Evolutionary conservation across 805 yeast species (phyloP).

Genomic region (Candida chauliodis): DNA sequence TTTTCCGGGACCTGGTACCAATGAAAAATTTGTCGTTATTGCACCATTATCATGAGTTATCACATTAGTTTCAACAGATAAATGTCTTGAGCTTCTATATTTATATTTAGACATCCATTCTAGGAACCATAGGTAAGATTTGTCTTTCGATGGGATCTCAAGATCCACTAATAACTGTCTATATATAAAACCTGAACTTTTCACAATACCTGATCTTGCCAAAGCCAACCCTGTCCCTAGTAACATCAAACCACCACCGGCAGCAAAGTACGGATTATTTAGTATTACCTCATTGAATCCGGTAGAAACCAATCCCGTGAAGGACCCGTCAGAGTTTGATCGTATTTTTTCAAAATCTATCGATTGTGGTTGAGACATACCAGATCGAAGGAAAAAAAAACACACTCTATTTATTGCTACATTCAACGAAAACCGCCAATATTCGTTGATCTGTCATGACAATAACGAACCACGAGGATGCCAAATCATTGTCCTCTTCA

Average conservation of each 20-base stretch:
- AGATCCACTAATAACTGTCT: constrained; percentile 85
- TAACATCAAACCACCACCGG: constrained; percentile 97
- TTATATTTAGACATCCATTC: constrained; percentile 93
- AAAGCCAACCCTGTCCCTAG: constrained; percentile 87
- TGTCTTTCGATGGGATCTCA: constrained; percentile 90
- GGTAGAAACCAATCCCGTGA: constrained; percentile 28
- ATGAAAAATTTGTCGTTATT: constrained; percentile 77
- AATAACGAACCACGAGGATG: too few relatives aligned
- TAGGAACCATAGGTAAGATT: constrained; percentile 89
- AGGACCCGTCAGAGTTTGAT: constrained; percentile 35
- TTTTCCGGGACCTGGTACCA: constrained; percentile 97
- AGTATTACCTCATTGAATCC: constrained; percentile 53
- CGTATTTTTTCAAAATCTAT: constrained; percentile 36
- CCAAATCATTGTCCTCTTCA: not conserved
- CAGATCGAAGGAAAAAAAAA: constrained; percentile 1
- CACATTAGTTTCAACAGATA: constrained; percentile 84
- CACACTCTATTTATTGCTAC: not conserved
- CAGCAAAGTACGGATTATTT: constrained; percentile 93
- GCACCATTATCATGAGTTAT: constrained; percentile 91
- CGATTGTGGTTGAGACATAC: constrained; percentile 10
- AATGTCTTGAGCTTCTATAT: constrained; percentile 70
- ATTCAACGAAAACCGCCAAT: not conserved
- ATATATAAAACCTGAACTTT: constrained; percentile 65
- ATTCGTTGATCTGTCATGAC: not conserved
- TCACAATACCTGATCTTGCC: constrained; percentile 63